Evolutionary conservation across 1,284 basidiomycete genomes (phyloP).

Genomic region (Ustilago vetiveriae): DNA sequence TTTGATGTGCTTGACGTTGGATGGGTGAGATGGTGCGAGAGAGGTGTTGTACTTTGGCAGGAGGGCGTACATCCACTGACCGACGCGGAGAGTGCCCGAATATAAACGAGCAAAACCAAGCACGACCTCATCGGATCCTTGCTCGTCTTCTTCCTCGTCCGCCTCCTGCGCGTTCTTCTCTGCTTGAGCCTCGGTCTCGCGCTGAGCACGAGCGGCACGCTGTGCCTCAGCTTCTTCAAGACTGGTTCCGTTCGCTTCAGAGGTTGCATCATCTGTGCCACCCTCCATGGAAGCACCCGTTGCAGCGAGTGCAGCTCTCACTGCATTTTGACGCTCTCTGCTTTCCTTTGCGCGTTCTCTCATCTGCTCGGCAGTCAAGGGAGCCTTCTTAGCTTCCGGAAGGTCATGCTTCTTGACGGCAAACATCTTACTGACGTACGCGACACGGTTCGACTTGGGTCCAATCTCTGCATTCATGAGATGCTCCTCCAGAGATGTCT

Average conservation of each 20-base stretch:
- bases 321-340: constrained; percentile 48
- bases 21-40: constrained; percentile 75
- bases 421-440: constrained; percentile 98
- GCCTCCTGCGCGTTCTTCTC: constrained; percentile 21
- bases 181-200: constrained; percentile 30
- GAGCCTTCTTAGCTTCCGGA: constrained; percentile 74
- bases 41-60: constrained; percentile 88
- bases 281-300: constrained; percentile 52
- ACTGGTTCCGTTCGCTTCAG: constrained; percentile 38
- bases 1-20: constrained; percentile 74
- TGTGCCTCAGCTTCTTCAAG: constrained; percentile 45
- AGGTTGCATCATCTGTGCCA: constrained; percentile 36
- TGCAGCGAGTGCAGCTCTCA: constrained; percentile 62
- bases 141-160: constrained; percentile 27
- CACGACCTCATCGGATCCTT: constrained; percentile 53
- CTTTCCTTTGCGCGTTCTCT: constrained; percentile 72
- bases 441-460: constrained; percentile 64
- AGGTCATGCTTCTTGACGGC: constrained; percentile 82
- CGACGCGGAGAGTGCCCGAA: constrained; percentile 81
- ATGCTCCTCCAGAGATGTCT: constrained; percentile 75
- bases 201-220: constrained; percentile 29
- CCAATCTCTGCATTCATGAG: constrained; percentile 72
- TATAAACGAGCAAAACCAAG: constrained; percentile 92
- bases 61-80: constrained; percentile 75
- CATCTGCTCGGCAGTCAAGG: constrained; percentile 86